Conservation (phyloP, 495 filamentous ascomycete species). For the Lepidopterella palustris region DNA sequence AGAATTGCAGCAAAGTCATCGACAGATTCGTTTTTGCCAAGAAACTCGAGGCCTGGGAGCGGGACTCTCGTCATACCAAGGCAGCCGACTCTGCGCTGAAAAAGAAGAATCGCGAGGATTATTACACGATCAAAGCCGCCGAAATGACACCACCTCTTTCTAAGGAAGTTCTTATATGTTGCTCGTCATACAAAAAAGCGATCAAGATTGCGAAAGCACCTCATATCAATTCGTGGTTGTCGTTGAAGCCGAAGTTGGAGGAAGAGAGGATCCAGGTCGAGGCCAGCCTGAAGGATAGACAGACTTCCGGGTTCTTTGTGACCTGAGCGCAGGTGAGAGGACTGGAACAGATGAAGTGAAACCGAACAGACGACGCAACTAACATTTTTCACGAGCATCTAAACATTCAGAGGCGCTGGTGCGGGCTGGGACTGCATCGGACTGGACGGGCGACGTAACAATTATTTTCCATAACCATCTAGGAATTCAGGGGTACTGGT, state of each 20-base stretch:
- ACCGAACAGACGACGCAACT: too few species aligned
- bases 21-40: too few species aligned
- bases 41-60: slow-evolving; percentile 26
- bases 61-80: not conserved
- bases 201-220: slow-evolving; percentile 25
- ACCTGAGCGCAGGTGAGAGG: too few species aligned
- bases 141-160: slow-evolving; percentile 21
- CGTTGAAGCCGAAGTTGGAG: slow-evolving; percentile 25
- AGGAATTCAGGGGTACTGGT: too few species aligned
- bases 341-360: too few species aligned
- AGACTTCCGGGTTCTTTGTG: too few species aligned
- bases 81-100: slow-evolving; percentile 10
- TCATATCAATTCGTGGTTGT: slow-evolving; percentile 18
- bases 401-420: too few species aligned
- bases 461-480: too few species aligned
- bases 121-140: slow-evolving; percentile 14
- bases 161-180: slow-evolving; percentile 7
- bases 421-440: too few species aligned
- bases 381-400: too few species aligned
- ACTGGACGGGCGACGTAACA: too few species aligned
- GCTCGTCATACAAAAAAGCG: slow-evolving; percentile 15
- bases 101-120: slow-evolving; percentile 21
- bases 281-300: slow-evolving; percentile 6
- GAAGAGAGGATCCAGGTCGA: slow-evolving; percentile 13
- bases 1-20: too few species aligned